A percentile compares a stretch with the other conserved stretches of the same genome.
Conservation (phyloP, 441 rosid species). For the Viola pubescens region DNA sequence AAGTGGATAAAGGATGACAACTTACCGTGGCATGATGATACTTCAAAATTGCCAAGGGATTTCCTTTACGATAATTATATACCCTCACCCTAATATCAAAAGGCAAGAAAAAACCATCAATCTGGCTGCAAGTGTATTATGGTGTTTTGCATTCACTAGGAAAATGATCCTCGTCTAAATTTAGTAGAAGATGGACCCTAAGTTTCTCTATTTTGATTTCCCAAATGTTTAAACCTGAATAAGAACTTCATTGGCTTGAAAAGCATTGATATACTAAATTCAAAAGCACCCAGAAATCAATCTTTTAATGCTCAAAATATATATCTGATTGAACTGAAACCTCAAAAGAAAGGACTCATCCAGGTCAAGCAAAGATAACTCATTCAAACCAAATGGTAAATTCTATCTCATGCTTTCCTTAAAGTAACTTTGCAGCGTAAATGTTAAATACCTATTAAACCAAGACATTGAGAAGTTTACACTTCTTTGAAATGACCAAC, state of each 20-base stretch:
- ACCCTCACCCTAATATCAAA: slow-evolving; percentile 53
- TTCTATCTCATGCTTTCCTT: not conserved
- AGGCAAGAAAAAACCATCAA: not conserved
- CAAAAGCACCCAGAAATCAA: not conserved
- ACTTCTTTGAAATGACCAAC: too few species aligned
- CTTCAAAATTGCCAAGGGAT: slow-evolving; percentile 72
- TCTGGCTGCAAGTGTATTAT: too few species aligned
- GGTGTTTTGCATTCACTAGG: not conserved
- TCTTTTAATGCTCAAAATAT: not conserved
- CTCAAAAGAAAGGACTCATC: not conserved
- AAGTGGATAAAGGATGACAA: not conserved
- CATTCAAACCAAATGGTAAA: not conserved
- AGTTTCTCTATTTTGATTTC: not conserved
- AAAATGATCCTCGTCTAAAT: not conserved
- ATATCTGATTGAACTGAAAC: not conserved
- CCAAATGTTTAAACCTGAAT: not conserved
- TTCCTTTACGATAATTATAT: slow-evolving; percentile 74
- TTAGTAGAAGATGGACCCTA: not conserved
- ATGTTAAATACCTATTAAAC: not conserved
- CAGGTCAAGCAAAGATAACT: not conserved
- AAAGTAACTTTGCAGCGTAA: not conserved
- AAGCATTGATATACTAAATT: not conserved
- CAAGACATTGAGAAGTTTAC: not conserved
- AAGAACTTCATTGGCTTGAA: not conserved
- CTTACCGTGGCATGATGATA: slow-evolving; percentile 71